Base-by-base conservation (phyloP, 208 protist genomes). In the Crithidia acanthocephali region DNA sequence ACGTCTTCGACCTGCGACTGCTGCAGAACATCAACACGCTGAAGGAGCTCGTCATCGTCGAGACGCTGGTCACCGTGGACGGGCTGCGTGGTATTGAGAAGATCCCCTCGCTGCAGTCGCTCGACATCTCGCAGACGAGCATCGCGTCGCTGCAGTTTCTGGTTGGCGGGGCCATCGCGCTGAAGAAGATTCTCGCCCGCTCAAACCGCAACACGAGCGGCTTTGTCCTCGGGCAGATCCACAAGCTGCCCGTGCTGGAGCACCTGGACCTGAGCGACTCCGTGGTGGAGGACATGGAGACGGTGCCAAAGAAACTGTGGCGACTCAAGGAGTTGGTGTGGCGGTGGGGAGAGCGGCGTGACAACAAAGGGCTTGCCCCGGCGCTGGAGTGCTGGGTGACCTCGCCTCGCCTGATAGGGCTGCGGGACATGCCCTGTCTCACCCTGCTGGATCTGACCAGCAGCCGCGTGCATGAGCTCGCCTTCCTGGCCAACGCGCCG, bases 41-140 rank as follows among this genome's bases (percentile, higher is more conserved):
- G 28, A 66, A 64, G 42, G 76, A 88, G 68, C 76, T 88, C n/a
- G 40, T 69, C 25, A 78, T 88, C 55, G 80, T 85, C 30, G 83
- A 88, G 71, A 88, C 83, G 47, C 83, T 88, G 6, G 80, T 88
- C 20, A 88, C 80, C 15, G 80, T 88, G 3, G 87, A 93, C 32
- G 87, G 87, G 1, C 68, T 93, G 51, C 83, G 82, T 33, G 87
- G 87, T 13, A 75, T 93, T 40, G 84, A 90, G 67, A 63, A 74
- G 57, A 83, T 88, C 25, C 48, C 75, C 23, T 76, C 79, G 22
- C 63, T 85, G 40, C 70, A 85, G 59, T 20, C 72, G 65, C 66
- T 93, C 2, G 87, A 93, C 67, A 55, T 93, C 33, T 93, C 87
- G 37, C 87, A 93, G 72, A 93, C 84, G 18, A 90, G 87, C 68